Percentiles rank a stretch among this genome's conserved stretches.
phyloP scores from a whole-genome alignment of 2,329 filamentous ascomycete species.

The Pseudopyrenochaeta lycopersici region DNA sequence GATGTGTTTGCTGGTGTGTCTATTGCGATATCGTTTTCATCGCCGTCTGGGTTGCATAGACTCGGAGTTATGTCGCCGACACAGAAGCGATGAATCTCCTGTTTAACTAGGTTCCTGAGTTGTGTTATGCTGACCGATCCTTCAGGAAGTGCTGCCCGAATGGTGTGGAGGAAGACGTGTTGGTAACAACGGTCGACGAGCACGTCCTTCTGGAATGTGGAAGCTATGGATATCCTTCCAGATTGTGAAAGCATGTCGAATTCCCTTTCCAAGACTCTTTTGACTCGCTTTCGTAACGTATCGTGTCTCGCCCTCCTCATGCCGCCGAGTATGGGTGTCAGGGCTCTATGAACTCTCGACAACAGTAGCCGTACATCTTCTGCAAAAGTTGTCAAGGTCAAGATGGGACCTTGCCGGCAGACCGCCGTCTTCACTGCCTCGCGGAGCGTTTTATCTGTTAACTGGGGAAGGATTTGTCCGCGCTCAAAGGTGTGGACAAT shows the following conservation, averaged over 20 bases:
- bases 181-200: constrained; percentile 5
- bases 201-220: background rate
- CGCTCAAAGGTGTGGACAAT: background rate
- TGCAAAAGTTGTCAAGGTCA: constrained; percentile 6
- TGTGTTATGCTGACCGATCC: background rate
- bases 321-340: background rate
- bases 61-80: background rate
- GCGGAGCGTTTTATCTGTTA: constrained; percentile 1
- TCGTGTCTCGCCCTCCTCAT: background rate
- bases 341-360: background rate
- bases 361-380: constrained; percentile 3
- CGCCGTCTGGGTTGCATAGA: background rate
- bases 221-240: background rate
- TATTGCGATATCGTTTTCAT: background rate
- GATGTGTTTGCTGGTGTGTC: background rate
- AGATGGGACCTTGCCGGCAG: constrained; percentile 3
- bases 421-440: background rate
- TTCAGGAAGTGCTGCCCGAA: constrained; percentile 2
- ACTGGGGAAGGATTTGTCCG: background rate
- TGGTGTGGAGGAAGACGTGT: constrained; percentile 4
- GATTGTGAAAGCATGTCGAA: constrained; percentile 1
- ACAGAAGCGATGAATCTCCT: background rate
- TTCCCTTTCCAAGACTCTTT: background rate
- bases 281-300: constrained; percentile 1
- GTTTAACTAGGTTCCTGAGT: background rate